Evolutionary conservation across 352 stramenopile genomes (phyloP).

Genomic region (Plasmopara muralis): DNA sequence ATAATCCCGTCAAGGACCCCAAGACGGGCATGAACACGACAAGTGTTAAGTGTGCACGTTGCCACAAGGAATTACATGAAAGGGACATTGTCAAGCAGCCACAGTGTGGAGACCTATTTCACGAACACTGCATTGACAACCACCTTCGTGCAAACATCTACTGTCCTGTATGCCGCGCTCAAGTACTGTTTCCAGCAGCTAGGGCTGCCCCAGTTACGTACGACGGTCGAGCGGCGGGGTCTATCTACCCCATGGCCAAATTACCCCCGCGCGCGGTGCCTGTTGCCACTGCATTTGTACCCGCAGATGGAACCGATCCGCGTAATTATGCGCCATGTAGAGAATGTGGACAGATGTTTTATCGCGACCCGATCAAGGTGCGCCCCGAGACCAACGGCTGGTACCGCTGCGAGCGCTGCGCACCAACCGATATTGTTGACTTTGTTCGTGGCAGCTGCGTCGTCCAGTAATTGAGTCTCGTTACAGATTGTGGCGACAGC

Average conservation of each 20-base stretch:
- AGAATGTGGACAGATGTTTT: slow-evolving; percentile 59
- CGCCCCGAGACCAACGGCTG: slow-evolving; percentile 59
- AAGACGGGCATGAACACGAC: slow-evolving; percentile 16
- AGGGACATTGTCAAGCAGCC: slow-evolving; percentile 46
- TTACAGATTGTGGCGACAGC: no score
- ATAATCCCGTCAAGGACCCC: slow-evolving; percentile 14
- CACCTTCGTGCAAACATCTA: slow-evolving; percentile 36
- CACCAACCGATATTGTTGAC: slow-evolving; percentile 38
- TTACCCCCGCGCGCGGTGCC: slow-evolving; percentile 16
- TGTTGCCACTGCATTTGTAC: slow-evolving; percentile 23
- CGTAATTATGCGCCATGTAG: slow-evolving; percentile 44
- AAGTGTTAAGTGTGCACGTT: slow-evolving; percentile 33
- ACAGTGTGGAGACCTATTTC: slow-evolving; percentile 55
- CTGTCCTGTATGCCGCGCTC: slow-evolving; percentile 52
- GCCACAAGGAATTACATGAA: slow-evolving; percentile 25
- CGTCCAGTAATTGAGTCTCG: slow-evolving; percentile 27
- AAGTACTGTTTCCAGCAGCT: slow-evolving; percentile 51
- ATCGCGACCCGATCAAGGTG: slow-evolving; percentile 42
- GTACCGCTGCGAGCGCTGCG: slow-evolving; percentile 60
- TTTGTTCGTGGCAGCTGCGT: slow-evolving; percentile 50
- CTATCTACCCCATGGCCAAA: slow-evolving; percentile 18
- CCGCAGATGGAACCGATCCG: slow-evolving; percentile 31
- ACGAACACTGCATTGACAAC: slow-evolving; percentile 49
- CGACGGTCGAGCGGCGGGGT: slow-evolving; percentile 5
- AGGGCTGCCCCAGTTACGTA: slow-evolving; percentile 16